These are phyloP conservation scores for Mortierella sp. DNA, from an alignment of 371 early-diverging fungal species.

Conservation along the genomic window DNA sequence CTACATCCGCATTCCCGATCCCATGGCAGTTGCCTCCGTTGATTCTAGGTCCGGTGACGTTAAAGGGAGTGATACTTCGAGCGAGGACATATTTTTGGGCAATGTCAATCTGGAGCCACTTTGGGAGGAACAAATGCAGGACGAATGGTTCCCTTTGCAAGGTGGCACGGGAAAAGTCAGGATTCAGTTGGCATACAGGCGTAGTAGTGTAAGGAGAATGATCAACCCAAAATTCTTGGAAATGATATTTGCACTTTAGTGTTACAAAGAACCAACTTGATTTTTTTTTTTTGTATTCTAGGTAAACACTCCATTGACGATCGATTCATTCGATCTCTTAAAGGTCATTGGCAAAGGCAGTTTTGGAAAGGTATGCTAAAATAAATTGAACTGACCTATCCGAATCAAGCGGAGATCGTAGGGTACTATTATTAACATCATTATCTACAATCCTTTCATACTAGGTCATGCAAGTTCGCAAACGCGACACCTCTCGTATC, in stretches of 20 bases:
- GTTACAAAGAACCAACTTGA: too few relatives aligned
- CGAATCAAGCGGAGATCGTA: background rate
- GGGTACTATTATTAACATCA: too few relatives aligned
- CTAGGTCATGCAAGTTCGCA: constrained; percentile 93
- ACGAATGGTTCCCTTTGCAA: constrained; percentile 69
- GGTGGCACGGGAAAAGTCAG: constrained; percentile 76
- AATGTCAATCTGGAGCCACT: constrained; percentile 75
- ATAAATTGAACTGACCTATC: too few relatives aligned
- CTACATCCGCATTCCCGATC: constrained; percentile 80
- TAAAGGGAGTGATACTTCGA: constrained; percentile 59
- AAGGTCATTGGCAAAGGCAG: constrained; percentile 96
- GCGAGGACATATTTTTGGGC: constrained; percentile 77
- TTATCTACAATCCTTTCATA: too few relatives aligned
- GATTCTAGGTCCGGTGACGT: constrained; percentile 55
- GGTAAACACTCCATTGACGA: constrained; percentile 75
- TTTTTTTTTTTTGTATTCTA: constrained; percentile 24
- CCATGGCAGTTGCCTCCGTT: constrained; percentile 38
- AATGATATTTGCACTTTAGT: background rate
- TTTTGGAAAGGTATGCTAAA: constrained; percentile 88
- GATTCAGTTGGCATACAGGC: constrained; percentile 79
- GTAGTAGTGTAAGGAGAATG: constrained; percentile 63
- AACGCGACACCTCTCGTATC: constrained; percentile 94
- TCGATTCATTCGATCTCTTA: constrained; percentile 94
- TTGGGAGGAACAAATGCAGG: constrained; percentile 68
- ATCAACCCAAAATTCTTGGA: too few relatives aligned